These are phyloP conservation scores for Musa itinerans DNA, from an alignment of 176 grass and related monocot species.

Conservation along the genomic window DNA sequence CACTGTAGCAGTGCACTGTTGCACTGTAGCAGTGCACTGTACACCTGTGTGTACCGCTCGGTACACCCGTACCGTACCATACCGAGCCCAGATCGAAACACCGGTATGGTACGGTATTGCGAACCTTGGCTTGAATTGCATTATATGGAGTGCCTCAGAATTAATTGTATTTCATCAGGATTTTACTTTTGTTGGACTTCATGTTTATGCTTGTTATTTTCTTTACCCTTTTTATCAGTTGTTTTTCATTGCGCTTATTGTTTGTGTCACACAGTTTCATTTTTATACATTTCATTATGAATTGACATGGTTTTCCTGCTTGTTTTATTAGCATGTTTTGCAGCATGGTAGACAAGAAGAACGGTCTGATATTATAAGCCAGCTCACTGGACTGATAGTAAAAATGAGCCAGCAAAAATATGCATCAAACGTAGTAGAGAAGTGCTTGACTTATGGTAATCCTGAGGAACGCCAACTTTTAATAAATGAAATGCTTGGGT, in stretches of 20 bases:
- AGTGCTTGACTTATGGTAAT: slow-evolving; percentile 47
- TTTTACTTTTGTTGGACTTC: too few species aligned
- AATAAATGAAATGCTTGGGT: slow-evolving; percentile 62
- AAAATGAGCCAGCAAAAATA: slow-evolving; percentile 73
- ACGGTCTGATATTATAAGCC: slow-evolving; percentile 46
- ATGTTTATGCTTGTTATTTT: too few species aligned
- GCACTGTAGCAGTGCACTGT: too few species aligned
- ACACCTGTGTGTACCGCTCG: too few species aligned
- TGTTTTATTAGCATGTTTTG: slow-evolving; percentile 49
- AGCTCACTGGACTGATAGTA: slow-evolving; percentile 53
- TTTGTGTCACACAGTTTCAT: not conserved
- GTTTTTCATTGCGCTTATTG: not conserved
- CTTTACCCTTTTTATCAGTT: too few species aligned
- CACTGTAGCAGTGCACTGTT: too few species aligned
- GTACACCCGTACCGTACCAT: too few species aligned
- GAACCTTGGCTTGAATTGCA: not conserved
- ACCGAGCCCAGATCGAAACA: too few species aligned
- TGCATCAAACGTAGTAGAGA: slow-evolving; percentile 80
- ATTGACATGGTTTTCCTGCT: not conserved
- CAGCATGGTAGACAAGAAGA: slow-evolving; percentile 59
- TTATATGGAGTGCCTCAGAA: not conserved
- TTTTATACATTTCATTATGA: not conserved
- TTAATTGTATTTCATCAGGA: too few species aligned
- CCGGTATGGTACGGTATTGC: too few species aligned
- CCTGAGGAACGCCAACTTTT: slow-evolving; percentile 53